Conservation (phyloP, 371 early-diverging fungal genomes). For the Mucor circinelloides region DNA sequence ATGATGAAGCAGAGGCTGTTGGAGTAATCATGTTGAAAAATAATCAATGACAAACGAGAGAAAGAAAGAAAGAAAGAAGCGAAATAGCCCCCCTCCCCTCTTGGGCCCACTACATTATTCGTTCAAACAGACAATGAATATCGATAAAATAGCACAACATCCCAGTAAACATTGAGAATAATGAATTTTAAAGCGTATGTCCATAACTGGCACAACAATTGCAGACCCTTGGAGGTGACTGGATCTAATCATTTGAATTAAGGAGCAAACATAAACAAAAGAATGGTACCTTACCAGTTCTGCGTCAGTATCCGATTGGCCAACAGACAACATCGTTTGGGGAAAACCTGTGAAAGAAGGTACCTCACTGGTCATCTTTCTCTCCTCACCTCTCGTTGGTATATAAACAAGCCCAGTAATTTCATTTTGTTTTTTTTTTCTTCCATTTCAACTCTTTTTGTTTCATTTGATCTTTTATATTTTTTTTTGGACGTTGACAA, state of each 20-base stretch:
- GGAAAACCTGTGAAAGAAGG: not conserved
- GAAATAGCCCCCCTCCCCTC: not conserved
- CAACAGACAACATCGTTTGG: constrained; percentile 5
- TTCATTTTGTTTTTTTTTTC: not conserved
- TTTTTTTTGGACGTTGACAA: not conserved
- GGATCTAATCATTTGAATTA: not conserved
- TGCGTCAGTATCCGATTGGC: constrained; percentile 35
- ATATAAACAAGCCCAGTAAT: not conserved
- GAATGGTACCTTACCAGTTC: constrained; percentile 20
- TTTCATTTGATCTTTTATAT: not conserved
- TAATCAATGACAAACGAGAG: not conserved
- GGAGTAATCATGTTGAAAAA: not conserved
- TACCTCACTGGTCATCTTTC: constrained; percentile 1
- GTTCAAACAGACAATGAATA: not conserved
- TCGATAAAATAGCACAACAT: not conserved
- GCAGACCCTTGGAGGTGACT: not conserved
- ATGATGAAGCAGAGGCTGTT: not conserved
- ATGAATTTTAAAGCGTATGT: not conserved
- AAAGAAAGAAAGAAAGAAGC: constrained; percentile 5
- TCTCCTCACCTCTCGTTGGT: not conserved
- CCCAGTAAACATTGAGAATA: not conserved
- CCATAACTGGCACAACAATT: not conserved
- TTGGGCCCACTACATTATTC: not conserved
- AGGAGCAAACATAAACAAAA: not conserved
- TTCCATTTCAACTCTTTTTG: not conserved